phyloP scores from a whole-genome alignment of 176 grass and related monocot genomes.

The Aegilops umbellulata region DNA sequence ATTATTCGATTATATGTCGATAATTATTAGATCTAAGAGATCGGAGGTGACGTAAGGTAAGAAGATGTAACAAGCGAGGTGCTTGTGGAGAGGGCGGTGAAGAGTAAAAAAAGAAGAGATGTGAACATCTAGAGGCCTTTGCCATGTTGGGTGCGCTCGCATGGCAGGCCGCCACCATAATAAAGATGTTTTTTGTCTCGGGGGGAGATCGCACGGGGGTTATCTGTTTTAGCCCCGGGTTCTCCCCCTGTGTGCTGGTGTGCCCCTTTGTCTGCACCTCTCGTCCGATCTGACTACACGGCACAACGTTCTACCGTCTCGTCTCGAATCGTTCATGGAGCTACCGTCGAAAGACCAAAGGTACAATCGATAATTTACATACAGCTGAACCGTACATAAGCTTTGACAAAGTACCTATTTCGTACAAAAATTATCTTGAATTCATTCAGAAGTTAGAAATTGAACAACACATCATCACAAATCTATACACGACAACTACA shows the following conservation, averaged over 20 bases:
- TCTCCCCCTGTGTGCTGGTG: slow-evolving; percentile 33
- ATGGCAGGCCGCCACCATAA: slow-evolving; percentile 65
- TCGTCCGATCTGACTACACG: neutral
- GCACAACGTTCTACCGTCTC: neutral
- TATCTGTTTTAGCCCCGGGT: slow-evolving; percentile 37
- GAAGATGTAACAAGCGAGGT: slow-evolving; percentile 25
- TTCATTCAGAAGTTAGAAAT: no score
- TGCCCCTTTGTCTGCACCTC: neutral
- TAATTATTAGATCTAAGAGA: slow-evolving; percentile 56
- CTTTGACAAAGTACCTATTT: rapidly evolving
- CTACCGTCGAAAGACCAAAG: slow-evolving; percentile 4
- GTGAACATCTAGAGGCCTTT: slow-evolving; percentile 52
- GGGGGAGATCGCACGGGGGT: slow-evolving; percentile 65
- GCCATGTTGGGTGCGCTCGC: slow-evolving; percentile 83
- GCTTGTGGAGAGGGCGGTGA: neutral
- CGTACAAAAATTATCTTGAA: no score
- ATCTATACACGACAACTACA: no score
- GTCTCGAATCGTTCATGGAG: slow-evolving; percentile 4
- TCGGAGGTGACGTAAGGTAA: slow-evolving; percentile 40
- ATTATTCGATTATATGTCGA: slow-evolving; percentile 44
- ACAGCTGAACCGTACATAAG: neutral
- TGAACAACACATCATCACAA: no score
- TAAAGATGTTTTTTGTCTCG: slow-evolving; percentile 39
- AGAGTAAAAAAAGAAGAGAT: neutral
- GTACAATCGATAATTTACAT: slow-evolving; percentile 21